Base-by-base conservation (phyloP, 2,329 filamentous ascomycete genomes). In the Myriosclerotinia curreyana region DNA sequence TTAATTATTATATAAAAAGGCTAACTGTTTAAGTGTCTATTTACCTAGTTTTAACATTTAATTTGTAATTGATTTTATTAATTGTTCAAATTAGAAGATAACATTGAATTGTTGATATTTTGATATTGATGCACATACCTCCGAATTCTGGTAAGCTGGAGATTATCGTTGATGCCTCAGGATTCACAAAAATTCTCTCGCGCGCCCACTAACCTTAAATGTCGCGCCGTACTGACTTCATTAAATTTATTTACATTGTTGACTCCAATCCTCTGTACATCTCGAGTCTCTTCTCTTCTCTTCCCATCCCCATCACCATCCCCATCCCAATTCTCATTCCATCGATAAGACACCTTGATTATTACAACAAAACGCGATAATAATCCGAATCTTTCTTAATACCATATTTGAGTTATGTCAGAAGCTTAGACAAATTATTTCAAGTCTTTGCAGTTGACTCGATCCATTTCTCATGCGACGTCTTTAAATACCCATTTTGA, bases 271-370 rank as follows among this genome's bases (percentile, higher is more conserved):
- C 22, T 48, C 54, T 58, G 36, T 36, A 22, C 28, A 58, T 17
- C 40, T 48, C 54, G 42, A 48, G 54, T 58, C 42, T 48, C 54
- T 58, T 58, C 54, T 58, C 31, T 48, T 58, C 42, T 22, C 22
- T 42, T 25, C 52, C 28, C 28, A 48, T 48, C 11, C n/a, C 14
- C n/a, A n/a, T n/a, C n/a, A n/a, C n/a, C n/a, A n/a, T n/a, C n/a
- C n/a, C n/a, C n/a, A n/a, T n/a, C n/a, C n/a, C n/a, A n/a, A n/a
- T n/a, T n/a, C n/a, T n/a, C 28, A 17, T 48, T 36, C 54, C 12
- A 46, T n/a, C 44, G 20, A 48, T 28, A 46, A 48, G 28, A 42
- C 5, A n/a, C 22, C 42, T 55, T 22, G 52, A 48, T 22, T 22
- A 48, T 48, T 22, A 58, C 28, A 14, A 58, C 31, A 15, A 58